These are phyloP conservation scores for Akanthomyces lecanii DNA, from an alignment of 2,329 filamentous ascomycete species.

Conservation along the genomic window DNA sequence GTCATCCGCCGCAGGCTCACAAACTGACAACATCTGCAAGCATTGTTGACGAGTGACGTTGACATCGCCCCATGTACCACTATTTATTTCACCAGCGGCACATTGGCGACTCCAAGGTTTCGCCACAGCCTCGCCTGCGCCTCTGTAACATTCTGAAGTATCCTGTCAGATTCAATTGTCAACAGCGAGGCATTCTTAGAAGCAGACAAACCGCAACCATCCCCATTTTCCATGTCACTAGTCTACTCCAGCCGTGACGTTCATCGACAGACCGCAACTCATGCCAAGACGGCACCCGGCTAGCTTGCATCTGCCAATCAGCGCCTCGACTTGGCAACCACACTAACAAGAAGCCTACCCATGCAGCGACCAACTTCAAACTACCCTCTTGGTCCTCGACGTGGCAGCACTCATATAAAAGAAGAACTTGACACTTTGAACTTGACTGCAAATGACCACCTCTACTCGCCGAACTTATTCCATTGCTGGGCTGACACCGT, in stretches of 20 bases:
- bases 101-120: neutral
- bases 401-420: too few relatives aligned
- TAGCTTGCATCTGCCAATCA: neutral
- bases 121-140: neutral
- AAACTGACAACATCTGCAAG: too few relatives aligned
- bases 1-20: too few relatives aligned
- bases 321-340: neutral
- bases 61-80: neutral
- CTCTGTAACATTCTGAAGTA: neutral
- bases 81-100: too few relatives aligned
- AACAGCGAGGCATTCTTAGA: neutral
- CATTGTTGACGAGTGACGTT: neutral
- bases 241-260: neutral
- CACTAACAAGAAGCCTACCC: neutral
- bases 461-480: neutral
- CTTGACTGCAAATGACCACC: neutral
- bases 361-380: too few relatives aligned
- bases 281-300: constrained; percentile 3
- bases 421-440: too few relatives aligned
- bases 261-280: neutral
- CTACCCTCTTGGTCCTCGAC: too few relatives aligned
- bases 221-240: neutral
- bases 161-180: neutral
- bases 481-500: neutral
- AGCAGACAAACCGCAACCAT: neutral